Percentiles rank a stretch among this genome's conserved stretches.
Conservation (phyloP, 805 yeast species). For the Diddensiella transvaalensis region DNA sequence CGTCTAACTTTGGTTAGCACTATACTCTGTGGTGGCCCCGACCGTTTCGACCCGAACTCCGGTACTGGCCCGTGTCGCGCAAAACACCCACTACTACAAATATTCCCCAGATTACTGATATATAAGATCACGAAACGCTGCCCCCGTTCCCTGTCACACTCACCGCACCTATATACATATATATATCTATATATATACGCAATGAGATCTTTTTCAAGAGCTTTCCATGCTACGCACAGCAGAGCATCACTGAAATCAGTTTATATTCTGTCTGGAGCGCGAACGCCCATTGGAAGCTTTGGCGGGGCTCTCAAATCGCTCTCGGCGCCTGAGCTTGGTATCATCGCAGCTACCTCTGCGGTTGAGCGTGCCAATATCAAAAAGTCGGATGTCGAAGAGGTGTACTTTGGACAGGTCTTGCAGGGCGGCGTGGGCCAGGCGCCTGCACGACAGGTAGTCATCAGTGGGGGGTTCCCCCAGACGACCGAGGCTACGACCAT, state of each 20-base stretch:
- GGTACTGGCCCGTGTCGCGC: too few species aligned
- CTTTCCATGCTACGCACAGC: constrained; percentile 12
- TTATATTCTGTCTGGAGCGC: constrained; percentile 80
- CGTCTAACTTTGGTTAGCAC: too few species aligned
- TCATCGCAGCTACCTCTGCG: constrained; percentile 83
- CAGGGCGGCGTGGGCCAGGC: constrained; percentile 94
- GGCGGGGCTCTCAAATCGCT: constrained; percentile 74
- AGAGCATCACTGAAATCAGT: constrained; percentile 42
- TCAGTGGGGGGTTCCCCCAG: constrained; percentile 80
- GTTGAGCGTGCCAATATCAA: constrained; percentile 75
- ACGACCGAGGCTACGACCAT: constrained; percentile 81
- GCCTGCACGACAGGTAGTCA: constrained; percentile 95
- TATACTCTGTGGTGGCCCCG: too few species aligned
- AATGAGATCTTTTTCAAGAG: constrained; percentile 10
- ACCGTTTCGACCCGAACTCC: too few species aligned
- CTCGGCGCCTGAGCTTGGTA: constrained; percentile 75
- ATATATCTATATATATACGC: too few species aligned
- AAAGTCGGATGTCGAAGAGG: constrained; percentile 76
- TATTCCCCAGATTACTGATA: too few species aligned
- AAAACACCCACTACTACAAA: too few species aligned
- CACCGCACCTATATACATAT: too few species aligned
- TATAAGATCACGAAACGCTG: too few species aligned
- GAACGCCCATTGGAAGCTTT: constrained; percentile 95
- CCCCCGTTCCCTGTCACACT: too few species aligned
- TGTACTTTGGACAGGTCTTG: constrained; percentile 84